Base-by-base conservation (phyloP, 2,329 filamentous ascomycete genomes). In the Monosporascus sp. region DNA sequence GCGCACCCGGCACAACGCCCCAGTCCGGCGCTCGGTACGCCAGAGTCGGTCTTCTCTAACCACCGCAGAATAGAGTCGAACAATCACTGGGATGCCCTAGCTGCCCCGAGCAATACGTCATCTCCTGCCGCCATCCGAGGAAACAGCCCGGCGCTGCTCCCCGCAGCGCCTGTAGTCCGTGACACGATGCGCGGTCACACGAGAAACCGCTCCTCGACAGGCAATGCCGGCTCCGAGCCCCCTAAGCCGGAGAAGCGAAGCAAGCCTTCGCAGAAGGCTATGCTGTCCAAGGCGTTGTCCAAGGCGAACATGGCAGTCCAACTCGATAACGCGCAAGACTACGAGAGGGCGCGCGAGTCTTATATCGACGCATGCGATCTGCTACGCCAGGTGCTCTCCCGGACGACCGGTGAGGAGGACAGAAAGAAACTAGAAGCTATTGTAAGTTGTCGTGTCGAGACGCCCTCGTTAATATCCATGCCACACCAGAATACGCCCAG, bases 281-380 rank as follows among this genome's bases (percentile, higher is more conserved):
- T 97, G 92, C 80, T 99, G 37, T 96, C 93, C n/a, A 90, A 89
- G 63, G 94, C 94, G 1, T 76, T 99, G 52, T 88, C 96, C 68
- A 96, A 97, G 73, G 94, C 94, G 49, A 97, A 99, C 66, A 93
- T 90, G 14, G 94, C 94, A 22, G 94, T 99, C 26, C 82, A 97
- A 61, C 82, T 99, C 41, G 94, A 99, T 73, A 97, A 97, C 80
- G 91, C 91, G 16, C 90, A 94, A 65, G 96, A 97, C 66, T 93
- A 94, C 58, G 90, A 93, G 68, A 91, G 90, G 41, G 94, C 94
- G 19, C 86, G 95, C 67, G 84, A 91, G 64, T 91, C 93, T 16
- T 99, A 99, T 68, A 79, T 83, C 11, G 94, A 99, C 72, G 94
- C 95, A 4, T 99, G 94, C 67, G 83, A 86, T 52, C 77, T 99